Evolutionary conservation across 1,284 basidiomycete species (phyloP).

Genomic region (Papiliotrema laurentii): DNA sequence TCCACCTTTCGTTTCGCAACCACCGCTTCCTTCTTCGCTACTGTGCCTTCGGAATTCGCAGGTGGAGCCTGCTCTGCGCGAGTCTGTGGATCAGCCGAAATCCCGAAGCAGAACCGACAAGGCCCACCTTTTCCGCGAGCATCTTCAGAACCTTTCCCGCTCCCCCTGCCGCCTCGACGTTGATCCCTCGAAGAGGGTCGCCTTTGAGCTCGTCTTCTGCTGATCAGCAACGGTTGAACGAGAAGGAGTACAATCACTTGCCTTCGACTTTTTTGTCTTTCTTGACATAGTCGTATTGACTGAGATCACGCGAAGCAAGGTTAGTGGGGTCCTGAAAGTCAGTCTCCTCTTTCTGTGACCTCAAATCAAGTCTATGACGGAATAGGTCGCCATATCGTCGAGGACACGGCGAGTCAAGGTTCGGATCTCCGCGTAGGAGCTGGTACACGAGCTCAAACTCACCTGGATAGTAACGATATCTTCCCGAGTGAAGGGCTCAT

Average conservation of each 20-base stretch:
- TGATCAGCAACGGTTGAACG: neutral
- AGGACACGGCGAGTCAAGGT: neutral
- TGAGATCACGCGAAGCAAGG: slow-evolving; percentile 43
- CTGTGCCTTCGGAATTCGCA: neutral
- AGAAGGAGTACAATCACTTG: slow-evolving; percentile 10
- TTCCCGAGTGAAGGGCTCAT: slow-evolving; percentile 77
- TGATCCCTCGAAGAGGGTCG: slow-evolving; percentile 48
- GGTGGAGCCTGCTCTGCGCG: slow-evolving; percentile 29
- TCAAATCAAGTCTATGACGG: too few relatives aligned
- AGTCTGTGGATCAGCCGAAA: slow-evolving; percentile 17
- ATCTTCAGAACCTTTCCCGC: slow-evolving; percentile 48
- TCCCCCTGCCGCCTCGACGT: slow-evolving; percentile 48
- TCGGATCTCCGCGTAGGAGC: neutral
- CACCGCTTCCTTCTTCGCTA: slow-evolving; percentile 39
- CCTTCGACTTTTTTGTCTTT: slow-evolving; percentile 44
- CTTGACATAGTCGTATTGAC: slow-evolving; percentile 49
- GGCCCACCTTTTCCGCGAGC: slow-evolving; percentile 46
- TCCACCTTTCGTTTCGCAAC: slow-evolving; percentile 39
- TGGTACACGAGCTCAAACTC: neutral
- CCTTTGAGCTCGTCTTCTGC: slow-evolving; percentile 36
- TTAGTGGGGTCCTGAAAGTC: slow-evolving; percentile 42
- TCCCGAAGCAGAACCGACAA: neutral
- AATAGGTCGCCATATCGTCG: too few relatives aligned
- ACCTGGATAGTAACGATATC: slow-evolving; percentile 89
- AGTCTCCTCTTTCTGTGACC: slow-evolving; percentile 2